Base-by-base conservation (phyloP, 257 asterid genomes). In the Rehmannia glutinosa region DNA sequence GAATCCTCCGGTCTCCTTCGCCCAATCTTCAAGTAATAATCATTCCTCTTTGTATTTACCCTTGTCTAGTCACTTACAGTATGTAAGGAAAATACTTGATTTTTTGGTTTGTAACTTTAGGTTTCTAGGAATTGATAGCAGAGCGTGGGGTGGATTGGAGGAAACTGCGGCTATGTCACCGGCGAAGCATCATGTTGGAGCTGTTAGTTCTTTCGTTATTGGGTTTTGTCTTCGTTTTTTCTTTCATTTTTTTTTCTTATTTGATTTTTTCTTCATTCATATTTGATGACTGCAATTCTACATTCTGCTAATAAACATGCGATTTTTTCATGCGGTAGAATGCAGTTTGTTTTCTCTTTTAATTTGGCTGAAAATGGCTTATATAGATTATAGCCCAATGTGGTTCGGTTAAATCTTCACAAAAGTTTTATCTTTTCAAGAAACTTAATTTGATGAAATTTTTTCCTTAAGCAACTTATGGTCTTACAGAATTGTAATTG, bases 61-160 rank as follows among this genome's bases (percentile, higher is more conserved):
- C 36, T 11, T 23, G 9, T 7, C 2, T 39, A 36, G 16, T 55
- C 25, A 13, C 15, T 67, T 43, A 9, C 12, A 21, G 32, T 10
- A 6, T 43, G 12, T 25, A 1, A 23, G 4, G 3, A 32, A 38
- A 56, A 16, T 19, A 2, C 3, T 51, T 47, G 36, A 56, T 64
- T 19, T 33, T 32, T 57, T 54, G 42, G 47, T 46, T 61, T 68
- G 55, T 24, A 38, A 45, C 62, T 62, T 35, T 56, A 94, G 99
- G 86, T 83, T 61, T 77, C 77, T 94, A 8, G 91, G 78, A 76
- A 86, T 94, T 63, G 97, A 88, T 54, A 68, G 73, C 43, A 81
- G 55, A 72, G 83, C 88, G 43, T 86, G 97, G 99, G 35, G 69
- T 64, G 97, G 91, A 75, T 75, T 90, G 66, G 96, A 91, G 83